Percentiles rank a stretch among this genome's conserved stretches.
Conservation (phyloP, 208 protist species). For the Wallacemonas sp. region DNA sequence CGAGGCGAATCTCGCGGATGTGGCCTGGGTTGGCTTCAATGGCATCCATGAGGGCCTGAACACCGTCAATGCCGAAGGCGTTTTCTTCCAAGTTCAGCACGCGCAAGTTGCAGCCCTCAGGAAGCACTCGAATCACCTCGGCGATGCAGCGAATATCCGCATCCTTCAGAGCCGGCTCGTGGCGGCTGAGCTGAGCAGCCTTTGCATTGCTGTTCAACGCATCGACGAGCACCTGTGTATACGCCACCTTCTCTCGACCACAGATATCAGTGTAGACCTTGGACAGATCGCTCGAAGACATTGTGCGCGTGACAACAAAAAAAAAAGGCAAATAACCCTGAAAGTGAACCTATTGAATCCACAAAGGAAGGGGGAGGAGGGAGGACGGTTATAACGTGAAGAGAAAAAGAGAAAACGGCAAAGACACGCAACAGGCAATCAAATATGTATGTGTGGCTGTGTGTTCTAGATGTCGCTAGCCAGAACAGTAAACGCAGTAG, state of each 20-base stretch:
- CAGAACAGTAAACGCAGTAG: no score
- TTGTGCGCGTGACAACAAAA: background rate
- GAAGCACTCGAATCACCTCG: slow-evolving; percentile 50
- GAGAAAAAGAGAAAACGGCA: background rate
- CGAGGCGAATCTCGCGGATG: slow-evolving; percentile 83
- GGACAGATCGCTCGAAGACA: slow-evolving; percentile 6
- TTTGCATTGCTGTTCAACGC: slow-evolving; percentile 68
- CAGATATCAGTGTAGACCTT: slow-evolving; percentile 70
- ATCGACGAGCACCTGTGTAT: slow-evolving; percentile 63
- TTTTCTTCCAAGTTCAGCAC: slow-evolving; percentile 86
- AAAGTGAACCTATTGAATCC: background rate
- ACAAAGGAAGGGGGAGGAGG: no score
- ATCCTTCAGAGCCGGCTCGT: slow-evolving; percentile 65
- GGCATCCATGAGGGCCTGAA: slow-evolving; percentile 79
- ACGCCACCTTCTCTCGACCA: slow-evolving; percentile 62
- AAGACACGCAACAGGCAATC: background rate
- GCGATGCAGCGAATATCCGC: slow-evolving; percentile 76
- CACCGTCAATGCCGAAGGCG: slow-evolving; percentile 72
- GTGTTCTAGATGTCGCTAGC: no score
- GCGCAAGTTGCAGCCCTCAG: slow-evolving; percentile 38
- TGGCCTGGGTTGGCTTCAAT: slow-evolving; percentile 73
- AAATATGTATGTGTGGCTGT: no score
- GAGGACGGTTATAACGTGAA: no score
- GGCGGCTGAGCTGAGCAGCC: slow-evolving; percentile 44
- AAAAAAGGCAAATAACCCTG: slow-evolving; percentile 1